These are phyloP conservation scores for Kwoniella sp. DNA, from an alignment of 768 basidiomycete genomes.

Conservation along the genomic window DNA sequence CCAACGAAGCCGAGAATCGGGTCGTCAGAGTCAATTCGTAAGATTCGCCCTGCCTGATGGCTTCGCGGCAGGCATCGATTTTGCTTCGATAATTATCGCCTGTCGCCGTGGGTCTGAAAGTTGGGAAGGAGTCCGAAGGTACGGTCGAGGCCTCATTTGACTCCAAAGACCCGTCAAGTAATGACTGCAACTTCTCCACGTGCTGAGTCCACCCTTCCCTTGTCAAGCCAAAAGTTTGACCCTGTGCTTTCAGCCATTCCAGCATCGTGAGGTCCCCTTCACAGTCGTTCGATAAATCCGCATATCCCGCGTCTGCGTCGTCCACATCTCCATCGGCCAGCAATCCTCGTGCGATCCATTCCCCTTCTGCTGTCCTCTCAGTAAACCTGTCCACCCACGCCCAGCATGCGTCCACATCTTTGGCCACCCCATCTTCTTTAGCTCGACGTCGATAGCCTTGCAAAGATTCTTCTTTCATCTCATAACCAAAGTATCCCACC, in stretches of 20 bases:
- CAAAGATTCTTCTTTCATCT: constrained; percentile 56
- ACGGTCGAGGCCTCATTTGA: neutral
- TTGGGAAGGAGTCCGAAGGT: constrained; percentile 33
- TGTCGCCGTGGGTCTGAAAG: constrained; percentile 34
- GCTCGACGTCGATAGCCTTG: constrained; percentile 39
- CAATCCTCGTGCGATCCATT: constrained; percentile 48
- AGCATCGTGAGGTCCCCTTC: constrained; percentile 23
- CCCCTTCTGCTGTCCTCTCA: constrained; percentile 39
- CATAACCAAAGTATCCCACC: constrained; percentile 57
- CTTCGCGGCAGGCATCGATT: constrained; percentile 72
- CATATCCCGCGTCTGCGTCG: neutral
- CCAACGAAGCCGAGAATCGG: constrained; percentile 41
- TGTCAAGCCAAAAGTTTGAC: constrained; percentile 24
- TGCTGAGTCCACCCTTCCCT: constrained; percentile 24
- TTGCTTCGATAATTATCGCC: constrained; percentile 64
- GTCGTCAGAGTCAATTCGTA: constrained; percentile 89
- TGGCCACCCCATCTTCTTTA: neutral
- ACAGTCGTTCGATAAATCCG: neutral
- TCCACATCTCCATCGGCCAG: constrained; percentile 9
- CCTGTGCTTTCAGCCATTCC: constrained; percentile 35
- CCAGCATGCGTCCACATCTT: constrained; percentile 51
- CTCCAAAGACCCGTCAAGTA: neutral
- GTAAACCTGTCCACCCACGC: constrained; percentile 46
- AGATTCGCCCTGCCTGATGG: constrained; percentile 79
- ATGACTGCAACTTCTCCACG: neutral